Percentiles rank a stretch among this genome's conserved stretches.
phyloP scores from a whole-genome alignment of 2,329 filamentous ascomycete genomes.

The Fusarium tjaetaba region DNA sequence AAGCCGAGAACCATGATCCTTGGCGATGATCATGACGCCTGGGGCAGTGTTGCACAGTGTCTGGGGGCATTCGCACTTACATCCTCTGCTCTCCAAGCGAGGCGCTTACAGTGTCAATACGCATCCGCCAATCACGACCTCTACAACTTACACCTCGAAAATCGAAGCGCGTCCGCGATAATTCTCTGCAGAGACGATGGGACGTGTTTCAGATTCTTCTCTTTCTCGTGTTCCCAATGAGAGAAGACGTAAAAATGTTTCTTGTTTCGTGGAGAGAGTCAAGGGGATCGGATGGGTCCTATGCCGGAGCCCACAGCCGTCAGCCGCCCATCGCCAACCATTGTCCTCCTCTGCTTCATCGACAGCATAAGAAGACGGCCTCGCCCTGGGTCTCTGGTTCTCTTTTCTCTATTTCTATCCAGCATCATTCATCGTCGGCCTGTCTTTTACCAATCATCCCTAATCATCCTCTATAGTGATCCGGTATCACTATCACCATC shows the following conservation, averaged over 20 bases:
- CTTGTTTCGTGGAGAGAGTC: conserved; percentile 33
- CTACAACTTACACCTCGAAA: conserved; percentile 28
- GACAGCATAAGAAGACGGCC: conserved; percentile 44
- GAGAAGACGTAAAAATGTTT: conserved; percentile 17
- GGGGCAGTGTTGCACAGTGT: conserved; percentile 30
- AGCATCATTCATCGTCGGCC: conserved; percentile 33
- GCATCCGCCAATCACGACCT: conserved; percentile 21
- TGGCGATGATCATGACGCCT: conserved; percentile 30
- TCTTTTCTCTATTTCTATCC: background rate
- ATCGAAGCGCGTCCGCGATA: conserved; percentile 29
- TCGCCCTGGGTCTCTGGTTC: conserved; percentile 40
- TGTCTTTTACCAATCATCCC: conserved; percentile 42
- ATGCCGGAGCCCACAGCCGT: conserved; percentile 20
- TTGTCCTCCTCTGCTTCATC: conserved; percentile 13
- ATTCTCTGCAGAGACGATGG: background rate
- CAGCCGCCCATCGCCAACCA: conserved; percentile 39
- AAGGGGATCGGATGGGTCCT: conserved; percentile 34
- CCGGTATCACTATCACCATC: conserved; percentile 34
- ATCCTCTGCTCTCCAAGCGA: background rate
- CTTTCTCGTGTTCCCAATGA: conserved; percentile 32
- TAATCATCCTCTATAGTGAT: conserved; percentile 23
- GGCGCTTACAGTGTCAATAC: conserved; percentile 31
- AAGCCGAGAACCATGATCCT: conserved; percentile 41
- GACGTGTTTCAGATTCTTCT: background rate
- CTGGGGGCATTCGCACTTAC: conserved; percentile 9